Evolutionary conservation across 768 basidiomycete species (phyloP), one percentile per base, ranked within the genome.

Genomic region (Leccinellum rugosiceps): DNA sequence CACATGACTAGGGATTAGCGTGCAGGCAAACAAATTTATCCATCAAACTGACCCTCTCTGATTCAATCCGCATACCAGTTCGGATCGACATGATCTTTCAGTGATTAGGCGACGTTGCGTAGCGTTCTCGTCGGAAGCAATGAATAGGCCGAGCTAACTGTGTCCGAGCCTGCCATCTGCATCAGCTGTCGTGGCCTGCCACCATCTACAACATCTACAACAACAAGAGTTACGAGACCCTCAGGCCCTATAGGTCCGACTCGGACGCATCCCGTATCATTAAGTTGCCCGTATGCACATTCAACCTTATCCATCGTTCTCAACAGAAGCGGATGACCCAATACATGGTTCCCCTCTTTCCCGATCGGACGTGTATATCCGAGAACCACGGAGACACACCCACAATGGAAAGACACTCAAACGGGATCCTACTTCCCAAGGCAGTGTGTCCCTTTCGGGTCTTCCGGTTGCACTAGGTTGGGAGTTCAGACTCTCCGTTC

Each of bases 321-420:
- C 41, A 43, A 43, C 41, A 5, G 10, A 41, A 41, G n/a, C 10
- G n/a, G 38, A 14, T n/a, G 38, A 41, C 38, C n/a, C 41, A 41
- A 11, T 11, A 19, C n/a, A 41, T 4, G 26, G n/a, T 23, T n/a
- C 17, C 44, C 43, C 44, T 14, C 49, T 31, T 46, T 47, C 32
- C 52, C 19, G 17, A 62, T 58, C 14, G 30, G 19, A 45, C 21
- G 6, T 38, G 15, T 28, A 54, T 44, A 10, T 51, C 61, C 62
- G 61, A 32, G 52, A 38, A 32, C 26, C 38, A 34, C 57, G 62
- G 61, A 50, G 6, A 19, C 47, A 14, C 21, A 17, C 30, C 26
- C n/a, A 14, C 2, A 17, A 19, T 6, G 30, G 44, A 38, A 47
- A 35, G 56, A 57, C n/a, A 11, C 11, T 57, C 4, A 30, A 25